These are phyloP conservation scores for Chlamydomonas eustigma DNA, from an alignment of 139 green algal species.

Conservation along the genomic window DNA sequence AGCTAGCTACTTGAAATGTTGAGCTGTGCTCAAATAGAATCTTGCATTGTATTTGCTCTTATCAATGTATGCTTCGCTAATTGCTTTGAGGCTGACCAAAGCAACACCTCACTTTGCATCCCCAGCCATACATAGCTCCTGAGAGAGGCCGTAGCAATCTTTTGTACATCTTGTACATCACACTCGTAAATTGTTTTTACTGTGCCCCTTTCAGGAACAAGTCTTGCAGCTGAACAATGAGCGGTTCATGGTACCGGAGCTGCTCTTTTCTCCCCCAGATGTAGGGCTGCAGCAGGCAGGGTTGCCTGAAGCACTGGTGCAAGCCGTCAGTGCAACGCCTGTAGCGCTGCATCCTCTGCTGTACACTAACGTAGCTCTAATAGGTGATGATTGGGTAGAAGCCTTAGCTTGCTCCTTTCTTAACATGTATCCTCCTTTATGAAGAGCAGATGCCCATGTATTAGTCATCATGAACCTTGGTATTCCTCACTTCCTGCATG, in stretches of 20 bases:
- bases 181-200: too few species aligned
- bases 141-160: too few species aligned
- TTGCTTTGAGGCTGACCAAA: too few species aligned
- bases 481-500: background rate
- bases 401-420: too few species aligned
- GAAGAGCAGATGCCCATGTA: background rate
- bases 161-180: too few species aligned
- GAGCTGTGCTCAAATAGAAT: too few species aligned
- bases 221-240: constrained; percentile 90
- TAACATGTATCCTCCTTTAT: too few species aligned
- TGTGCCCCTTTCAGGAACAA: constrained; percentile 44
- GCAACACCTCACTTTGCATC: too few species aligned
- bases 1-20: too few species aligned
- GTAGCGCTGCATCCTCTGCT: constrained; percentile 69
- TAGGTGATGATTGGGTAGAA: constrained; percentile 26
- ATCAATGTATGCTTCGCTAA: too few species aligned
- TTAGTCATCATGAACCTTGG: background rate
- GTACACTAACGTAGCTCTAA: constrained; percentile 74
- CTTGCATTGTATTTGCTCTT: too few species aligned
- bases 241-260: constrained; percentile 96
- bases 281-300: constrained; percentile 64
- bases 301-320: constrained; percentile 50
- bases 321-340: constrained; percentile 36
- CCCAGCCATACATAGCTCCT: too few species aligned
- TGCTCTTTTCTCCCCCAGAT: constrained; percentile 57